Percentiles rank a stretch among this genome's conserved stretches.
Conservation (phyloP, 2,329 filamentous ascomycete genomes). For the Diaporthe eres region DNA sequence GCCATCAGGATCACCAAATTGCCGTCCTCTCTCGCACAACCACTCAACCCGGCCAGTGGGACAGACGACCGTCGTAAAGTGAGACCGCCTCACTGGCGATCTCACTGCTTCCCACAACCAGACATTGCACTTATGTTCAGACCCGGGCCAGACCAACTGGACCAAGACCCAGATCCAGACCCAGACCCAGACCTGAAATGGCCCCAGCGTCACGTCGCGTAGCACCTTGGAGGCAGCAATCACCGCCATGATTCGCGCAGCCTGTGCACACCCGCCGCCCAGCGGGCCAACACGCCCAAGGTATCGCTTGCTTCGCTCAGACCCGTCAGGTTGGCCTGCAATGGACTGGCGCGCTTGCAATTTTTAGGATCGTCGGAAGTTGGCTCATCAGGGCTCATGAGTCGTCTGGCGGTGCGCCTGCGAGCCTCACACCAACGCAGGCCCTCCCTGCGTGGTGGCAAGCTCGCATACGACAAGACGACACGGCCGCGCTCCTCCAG, state of each 20-base stretch:
- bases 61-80: constrained; percentile 20
- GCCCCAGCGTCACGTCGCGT: constrained; percentile 18
- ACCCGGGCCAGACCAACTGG: constrained; percentile 12
- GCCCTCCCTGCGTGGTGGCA: constrained; percentile 25
- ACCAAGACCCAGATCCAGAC: not conserved
- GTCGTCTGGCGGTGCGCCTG: constrained; percentile 22
- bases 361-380: constrained; percentile 30
- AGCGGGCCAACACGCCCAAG: not conserved
- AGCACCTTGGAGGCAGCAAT: constrained; percentile 19
- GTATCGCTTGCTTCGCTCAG: constrained; percentile 8
- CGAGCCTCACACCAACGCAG: constrained; percentile 24
- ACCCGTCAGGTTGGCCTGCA: constrained; percentile 7
- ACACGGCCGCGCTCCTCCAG: not conserved
- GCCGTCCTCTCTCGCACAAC: constrained; percentile 12
- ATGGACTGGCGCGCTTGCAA: constrained; percentile 19
- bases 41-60: constrained; percentile 19
- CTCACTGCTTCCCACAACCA: constrained; percentile 17
- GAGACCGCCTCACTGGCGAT: constrained; percentile 32
- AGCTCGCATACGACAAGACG: constrained; percentile 21
- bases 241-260: constrained; percentile 30
- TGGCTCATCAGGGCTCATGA: constrained; percentile 28
- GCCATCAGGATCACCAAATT: constrained; percentile 28
- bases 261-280: not conserved
- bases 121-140: constrained; percentile 1
- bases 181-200: constrained; percentile 13